A percentile compares a stretch with the other conserved stretches of the same genome.
Evolutionary conservation across 2,329 filamentous ascomycete species (phyloP).

Genomic region (Fusarium sp.): DNA sequence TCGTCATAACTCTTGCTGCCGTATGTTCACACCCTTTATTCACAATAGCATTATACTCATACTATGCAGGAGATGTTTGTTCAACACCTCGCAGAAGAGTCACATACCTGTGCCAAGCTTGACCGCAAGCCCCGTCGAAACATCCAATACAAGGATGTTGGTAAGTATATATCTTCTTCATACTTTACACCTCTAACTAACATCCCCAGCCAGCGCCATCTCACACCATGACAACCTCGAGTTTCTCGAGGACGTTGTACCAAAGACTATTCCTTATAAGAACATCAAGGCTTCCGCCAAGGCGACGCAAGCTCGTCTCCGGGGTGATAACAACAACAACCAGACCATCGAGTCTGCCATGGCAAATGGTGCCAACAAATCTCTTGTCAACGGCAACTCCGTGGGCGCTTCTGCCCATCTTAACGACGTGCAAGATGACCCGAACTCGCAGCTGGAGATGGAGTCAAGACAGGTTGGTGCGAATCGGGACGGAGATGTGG

Average conservation of each 20-base stretch:
- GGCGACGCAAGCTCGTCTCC: constrained; percentile 61
- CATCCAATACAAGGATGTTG: constrained; percentile 95
- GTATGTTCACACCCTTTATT: constrained; percentile 59
- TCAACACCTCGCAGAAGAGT: constrained; percentile 87
- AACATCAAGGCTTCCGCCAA: constrained; percentile 76
- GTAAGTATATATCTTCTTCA: constrained; percentile 59
- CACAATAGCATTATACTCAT: constrained; percentile 6
- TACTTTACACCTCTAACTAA: constrained; percentile 5
- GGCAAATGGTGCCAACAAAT: constrained; percentile 49
- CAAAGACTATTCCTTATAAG: constrained; percentile 85
- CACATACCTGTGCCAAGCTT: constrained; percentile 87
- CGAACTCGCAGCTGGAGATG: constrained; percentile 66
- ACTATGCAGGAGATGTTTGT: constrained; percentile 88
- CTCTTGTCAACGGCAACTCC: constrained; percentile 49
- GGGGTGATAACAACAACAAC: constrained; percentile 56
- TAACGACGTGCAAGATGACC: constrained; percentile 55
- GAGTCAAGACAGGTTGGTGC: constrained; percentile 63
- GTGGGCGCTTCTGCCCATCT: constrained; percentile 38
- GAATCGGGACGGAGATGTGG: constrained; percentile 65
- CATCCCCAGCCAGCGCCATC: constrained; percentile 78
- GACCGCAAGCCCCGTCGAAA: constrained; percentile 93
- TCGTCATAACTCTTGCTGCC: constrained; percentile 91
- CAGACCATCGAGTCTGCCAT: constrained; percentile 39
- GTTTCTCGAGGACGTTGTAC: constrained; percentile 91
- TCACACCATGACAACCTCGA: constrained; percentile 92